phyloP scores from a whole-genome alignment of 2,329 filamentous ascomycete genomes.

The Fragosphaeria purpurea region DNA sequence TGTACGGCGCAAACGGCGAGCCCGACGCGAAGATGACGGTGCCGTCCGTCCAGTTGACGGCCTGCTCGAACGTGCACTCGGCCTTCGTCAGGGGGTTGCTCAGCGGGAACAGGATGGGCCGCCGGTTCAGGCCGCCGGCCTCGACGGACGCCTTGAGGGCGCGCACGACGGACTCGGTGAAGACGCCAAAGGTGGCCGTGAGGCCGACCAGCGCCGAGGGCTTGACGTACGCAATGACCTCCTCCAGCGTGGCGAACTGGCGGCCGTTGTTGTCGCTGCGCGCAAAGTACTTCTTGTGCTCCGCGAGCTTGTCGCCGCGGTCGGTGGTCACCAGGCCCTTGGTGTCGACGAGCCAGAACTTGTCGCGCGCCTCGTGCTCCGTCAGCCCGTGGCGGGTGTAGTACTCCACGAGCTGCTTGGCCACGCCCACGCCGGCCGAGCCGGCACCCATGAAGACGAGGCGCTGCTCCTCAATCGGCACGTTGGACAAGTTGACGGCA shows the following conservation, averaged over 20 bases:
- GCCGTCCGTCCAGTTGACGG: slow-evolving; percentile 82
- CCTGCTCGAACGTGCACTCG: slow-evolving; percentile 94
- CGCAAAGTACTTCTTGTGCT: slow-evolving; percentile 72
- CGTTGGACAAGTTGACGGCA: slow-evolving; percentile 72
- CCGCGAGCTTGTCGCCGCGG: slow-evolving; percentile 84
- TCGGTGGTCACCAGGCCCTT: slow-evolving; percentile 90
- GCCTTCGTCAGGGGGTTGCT: slow-evolving; percentile 95
- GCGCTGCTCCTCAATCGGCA: slow-evolving; percentile 80
- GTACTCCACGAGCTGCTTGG: slow-evolving; percentile 95
- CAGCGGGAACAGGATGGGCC: slow-evolving; percentile 89
- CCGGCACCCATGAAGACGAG: slow-evolving; percentile 95
- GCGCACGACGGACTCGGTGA: slow-evolving; percentile 77
- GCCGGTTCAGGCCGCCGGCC: slow-evolving; percentile 56
- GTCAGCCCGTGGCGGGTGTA: slow-evolving; percentile 87
- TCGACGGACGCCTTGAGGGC: slow-evolving; percentile 57
- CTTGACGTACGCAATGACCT: slow-evolving; percentile 90
- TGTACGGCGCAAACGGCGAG: slow-evolving; percentile 74
- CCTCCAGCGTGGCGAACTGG: slow-evolving; percentile 70
- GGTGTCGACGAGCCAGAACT: slow-evolving; percentile 97
- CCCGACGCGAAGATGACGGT: slow-evolving; percentile 90
- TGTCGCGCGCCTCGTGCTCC: slow-evolving; percentile 75
- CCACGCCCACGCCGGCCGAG: slow-evolving; percentile 91
- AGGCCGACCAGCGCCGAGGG: slow-evolving; percentile 91
- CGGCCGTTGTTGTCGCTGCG: slow-evolving; percentile 54
- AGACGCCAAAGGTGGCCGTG: slow-evolving; percentile 87